phyloP scores from a whole-genome alignment of 2,329 filamentous ascomycete genomes.

The Corniculantispora saksenae region DNA sequence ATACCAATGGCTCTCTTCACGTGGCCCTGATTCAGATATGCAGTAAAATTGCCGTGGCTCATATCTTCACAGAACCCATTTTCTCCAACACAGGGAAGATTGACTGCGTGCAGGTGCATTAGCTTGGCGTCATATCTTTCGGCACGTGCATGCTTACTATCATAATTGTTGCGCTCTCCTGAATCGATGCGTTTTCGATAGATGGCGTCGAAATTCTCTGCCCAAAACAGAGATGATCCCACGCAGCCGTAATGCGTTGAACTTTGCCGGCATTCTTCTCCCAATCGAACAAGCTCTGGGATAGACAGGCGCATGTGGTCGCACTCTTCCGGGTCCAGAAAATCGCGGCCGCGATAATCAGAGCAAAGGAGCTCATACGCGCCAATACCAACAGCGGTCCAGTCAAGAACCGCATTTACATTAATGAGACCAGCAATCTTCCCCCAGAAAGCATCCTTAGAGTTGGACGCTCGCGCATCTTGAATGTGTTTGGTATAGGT shows the following conservation, averaged over 20 bases:
- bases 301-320: conserved; percentile 37
- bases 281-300: conserved; percentile 32
- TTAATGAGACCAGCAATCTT: conserved; percentile 19
- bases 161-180: conserved; percentile 43
- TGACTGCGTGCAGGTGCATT: conserved; percentile 24
- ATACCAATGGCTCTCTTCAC: conserved; percentile 24
- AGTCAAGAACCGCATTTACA: conserved; percentile 21
- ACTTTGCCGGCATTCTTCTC: conserved; percentile 4
- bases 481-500: conserved; percentile 20
- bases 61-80: conserved; percentile 25
- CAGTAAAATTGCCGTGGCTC: conserved; percentile 24
- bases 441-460: conserved; percentile 19
- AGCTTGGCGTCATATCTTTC: conserved; percentile 35
- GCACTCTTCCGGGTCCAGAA: conserved; percentile 22
- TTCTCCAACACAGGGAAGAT: conserved; percentile 22
- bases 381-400: conserved; percentile 14
- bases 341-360: conserved; percentile 22
- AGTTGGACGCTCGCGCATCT: conserved; percentile 15
- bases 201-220: conserved; percentile 37
- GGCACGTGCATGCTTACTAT: conserved; percentile 36
- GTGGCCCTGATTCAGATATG: conserved; percentile 23
- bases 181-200: conserved; percentile 42
- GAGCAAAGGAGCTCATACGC: conserved; percentile 16
- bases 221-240: conserved; percentile 40
- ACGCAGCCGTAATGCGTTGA: conserved; percentile 34